Conservation (phyloP, 768 basidiomycete species). For the Suillus tomentosus region DNA sequence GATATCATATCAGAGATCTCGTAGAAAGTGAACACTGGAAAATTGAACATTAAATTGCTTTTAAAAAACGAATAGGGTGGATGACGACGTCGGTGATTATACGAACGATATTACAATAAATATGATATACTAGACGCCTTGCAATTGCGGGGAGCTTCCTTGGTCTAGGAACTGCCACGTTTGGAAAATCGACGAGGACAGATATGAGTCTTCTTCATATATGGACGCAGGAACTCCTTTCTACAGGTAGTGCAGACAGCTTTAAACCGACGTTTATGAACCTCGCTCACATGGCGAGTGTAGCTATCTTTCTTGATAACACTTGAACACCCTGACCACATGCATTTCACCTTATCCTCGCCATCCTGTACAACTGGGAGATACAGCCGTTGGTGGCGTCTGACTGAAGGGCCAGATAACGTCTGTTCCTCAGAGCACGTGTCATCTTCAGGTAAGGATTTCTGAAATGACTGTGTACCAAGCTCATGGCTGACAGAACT, state of each 20-base stretch:
- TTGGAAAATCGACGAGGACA: background rate
- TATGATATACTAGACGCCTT: too few relatives aligned
- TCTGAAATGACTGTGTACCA: background rate
- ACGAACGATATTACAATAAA: too few relatives aligned
- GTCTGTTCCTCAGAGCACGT: background rate
- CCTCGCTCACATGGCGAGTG: background rate
- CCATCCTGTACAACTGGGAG: background rate
- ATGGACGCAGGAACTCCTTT: background rate
- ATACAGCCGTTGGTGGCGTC: background rate
- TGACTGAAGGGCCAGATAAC: background rate
- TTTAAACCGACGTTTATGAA: background rate
- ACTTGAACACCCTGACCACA: background rate
- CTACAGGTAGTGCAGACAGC: background rate
- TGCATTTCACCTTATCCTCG: background rate
- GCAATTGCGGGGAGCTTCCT: too few relatives aligned
- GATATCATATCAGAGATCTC: too few relatives aligned
- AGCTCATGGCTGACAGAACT: background rate
- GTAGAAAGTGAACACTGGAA: too few relatives aligned
- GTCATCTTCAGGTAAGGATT: background rate
- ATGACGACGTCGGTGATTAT: too few relatives aligned
- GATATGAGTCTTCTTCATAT: background rate
- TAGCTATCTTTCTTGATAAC: background rate
- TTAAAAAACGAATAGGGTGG: too few relatives aligned
- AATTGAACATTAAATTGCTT: too few relatives aligned
- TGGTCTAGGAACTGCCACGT: background rate